Evolutionary conservation across 1,139 yeast species (phyloP).

Genomic region (Suhomyces taliae): DNA sequence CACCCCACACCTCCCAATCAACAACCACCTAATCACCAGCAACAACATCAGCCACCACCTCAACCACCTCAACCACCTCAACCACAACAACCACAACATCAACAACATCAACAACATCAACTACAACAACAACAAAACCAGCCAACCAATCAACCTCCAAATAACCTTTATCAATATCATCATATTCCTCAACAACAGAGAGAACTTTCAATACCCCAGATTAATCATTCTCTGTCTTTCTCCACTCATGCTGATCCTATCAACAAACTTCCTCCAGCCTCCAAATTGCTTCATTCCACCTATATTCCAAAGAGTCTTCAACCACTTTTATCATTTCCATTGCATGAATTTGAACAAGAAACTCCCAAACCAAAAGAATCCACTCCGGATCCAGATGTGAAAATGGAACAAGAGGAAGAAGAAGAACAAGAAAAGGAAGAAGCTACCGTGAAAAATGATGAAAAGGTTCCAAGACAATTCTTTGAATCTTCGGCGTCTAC

Average conservation of each 20-base stretch:
- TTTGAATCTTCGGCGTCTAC: constrained; percentile 23
- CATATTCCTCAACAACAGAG: not conserved
- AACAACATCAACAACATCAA: not conserved
- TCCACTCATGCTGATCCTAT: not conserved
- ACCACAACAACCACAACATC: not conserved
- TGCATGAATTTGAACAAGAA: constrained; percentile 11
- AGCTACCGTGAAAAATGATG: constrained; percentile 11
- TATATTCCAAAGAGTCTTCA: constrained; percentile 28
- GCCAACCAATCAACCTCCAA: not conserved
- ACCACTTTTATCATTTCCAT: constrained; percentile 26
- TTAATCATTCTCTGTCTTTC: constrained; percentile 2
- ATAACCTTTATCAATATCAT: constrained; percentile 4
- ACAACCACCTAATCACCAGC: not conserved
- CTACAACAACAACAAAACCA: not conserved
- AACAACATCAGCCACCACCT: constrained; percentile 3
- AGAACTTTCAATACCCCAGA: constrained; percentile 6
- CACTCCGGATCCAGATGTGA: constrained; percentile 1
- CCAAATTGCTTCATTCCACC: constrained; percentile 11
- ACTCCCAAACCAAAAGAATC: constrained; percentile 3
- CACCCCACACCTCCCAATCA: not conserved
- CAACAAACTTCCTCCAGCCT: constrained; percentile 12
- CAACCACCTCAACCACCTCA: not conserved
- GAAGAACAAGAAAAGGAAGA: constrained; percentile 5
- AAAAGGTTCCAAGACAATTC: constrained; percentile 19
- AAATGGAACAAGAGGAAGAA: constrained; percentile 4